A percentile compares a stretch with the other conserved stretches of the same genome.
phyloP scores from a whole-genome alignment of 2,329 filamentous ascomycete genomes.

The Balansia obtecta region DNA sequence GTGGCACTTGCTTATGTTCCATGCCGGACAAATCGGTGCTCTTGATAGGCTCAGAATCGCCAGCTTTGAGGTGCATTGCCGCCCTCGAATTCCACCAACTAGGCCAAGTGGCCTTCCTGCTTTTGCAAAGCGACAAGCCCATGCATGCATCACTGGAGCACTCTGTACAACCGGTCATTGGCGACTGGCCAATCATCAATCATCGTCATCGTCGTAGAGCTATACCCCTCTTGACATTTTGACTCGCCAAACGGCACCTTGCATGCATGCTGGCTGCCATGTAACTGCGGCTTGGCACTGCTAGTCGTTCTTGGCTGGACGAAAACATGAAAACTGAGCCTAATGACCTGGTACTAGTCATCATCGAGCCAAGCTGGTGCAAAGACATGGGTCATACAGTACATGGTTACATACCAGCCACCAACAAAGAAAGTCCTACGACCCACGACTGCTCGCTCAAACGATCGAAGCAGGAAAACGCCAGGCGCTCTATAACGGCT shows the following conservation, averaged over 20 bases:
- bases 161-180: neutral
- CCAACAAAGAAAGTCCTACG: neutral
- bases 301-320: neutral
- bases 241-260: neutral
- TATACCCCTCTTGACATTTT: neutral
- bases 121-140: neutral
- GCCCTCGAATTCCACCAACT: neutral
- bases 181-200: neutral
- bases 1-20: no score
- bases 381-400: neutral
- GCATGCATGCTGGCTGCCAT: neutral
- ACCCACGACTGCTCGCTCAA: no score
- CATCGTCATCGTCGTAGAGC: no score
- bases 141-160: neutral
- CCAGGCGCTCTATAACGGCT: neutral
- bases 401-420: neutral
- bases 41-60: neutral
- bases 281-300: neutral
- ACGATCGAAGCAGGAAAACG: neutral
- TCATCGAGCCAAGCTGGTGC: neutral
- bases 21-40: no score
- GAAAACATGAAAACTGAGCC: neutral
- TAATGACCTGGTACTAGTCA: neutral
- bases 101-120: neutral
- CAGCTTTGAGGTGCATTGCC: neutral